Evolutionary conservation across 768 basidiomycete genomes (phyloP).

Genomic region (Clitopilus hobsonii): DNA sequence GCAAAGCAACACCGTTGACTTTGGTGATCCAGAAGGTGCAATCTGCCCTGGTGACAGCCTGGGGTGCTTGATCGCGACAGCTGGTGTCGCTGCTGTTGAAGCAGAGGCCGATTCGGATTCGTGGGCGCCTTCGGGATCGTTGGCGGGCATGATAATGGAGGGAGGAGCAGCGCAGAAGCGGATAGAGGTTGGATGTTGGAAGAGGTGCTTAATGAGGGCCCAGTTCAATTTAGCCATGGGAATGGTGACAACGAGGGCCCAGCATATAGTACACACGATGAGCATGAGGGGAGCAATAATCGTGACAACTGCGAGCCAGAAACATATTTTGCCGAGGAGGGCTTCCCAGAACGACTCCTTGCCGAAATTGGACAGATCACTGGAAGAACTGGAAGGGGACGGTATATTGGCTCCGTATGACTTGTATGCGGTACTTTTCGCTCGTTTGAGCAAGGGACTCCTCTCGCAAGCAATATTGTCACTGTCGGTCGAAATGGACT

Average conservation of each 20-base stretch:
- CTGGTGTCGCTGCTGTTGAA: conserved; percentile 24
- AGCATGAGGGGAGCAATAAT: conserved; percentile 90
- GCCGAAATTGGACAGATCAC: background rate
- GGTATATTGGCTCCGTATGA: conserved; percentile 65
- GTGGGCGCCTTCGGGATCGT: conserved; percentile 16
- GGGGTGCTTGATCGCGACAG: conserved; percentile 66
- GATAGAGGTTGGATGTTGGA: conserved; percentile 73
- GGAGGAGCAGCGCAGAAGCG: conserved; percentile 91
- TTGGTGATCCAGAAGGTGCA: conserved; percentile 79
- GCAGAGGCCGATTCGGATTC: conserved; percentile 16
- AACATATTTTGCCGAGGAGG: conserved; percentile 67
- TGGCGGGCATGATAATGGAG: conserved; percentile 50
- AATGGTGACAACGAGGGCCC: conserved; percentile 92
- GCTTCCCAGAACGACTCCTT: conserved; percentile 26
- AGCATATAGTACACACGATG: conserved; percentile 84
- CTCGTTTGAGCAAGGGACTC: conserved; percentile 37
- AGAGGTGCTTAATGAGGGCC: conserved; percentile 85
- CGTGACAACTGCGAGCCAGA: conserved; percentile 73
- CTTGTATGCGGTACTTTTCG: conserved; percentile 41
- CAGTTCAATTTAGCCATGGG: conserved; percentile 98
- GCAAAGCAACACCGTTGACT: conserved; percentile 88
- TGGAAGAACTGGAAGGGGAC: conserved; percentile 22
- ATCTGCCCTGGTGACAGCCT: conserved; percentile 82
- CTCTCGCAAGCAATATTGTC: conserved; percentile 36
- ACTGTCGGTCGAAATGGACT: conserved; percentile 39